These are phyloP conservation scores for Mycena filopes DNA, from an alignment of 768 basidiomycete genomes.

Conservation along the genomic window DNA sequence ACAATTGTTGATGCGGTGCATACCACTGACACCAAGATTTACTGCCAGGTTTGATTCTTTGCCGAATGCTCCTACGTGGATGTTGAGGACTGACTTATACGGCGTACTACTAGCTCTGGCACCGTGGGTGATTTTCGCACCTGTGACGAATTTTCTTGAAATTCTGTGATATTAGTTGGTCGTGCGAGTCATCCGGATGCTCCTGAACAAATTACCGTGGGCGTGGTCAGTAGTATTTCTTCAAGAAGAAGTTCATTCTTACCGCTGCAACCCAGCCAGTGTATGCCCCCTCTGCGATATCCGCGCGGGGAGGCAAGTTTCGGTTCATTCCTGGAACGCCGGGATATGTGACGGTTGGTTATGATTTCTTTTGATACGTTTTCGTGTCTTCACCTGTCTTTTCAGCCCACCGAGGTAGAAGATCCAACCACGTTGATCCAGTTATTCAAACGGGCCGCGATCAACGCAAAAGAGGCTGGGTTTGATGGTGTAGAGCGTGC, in stretches of 20 bases:
- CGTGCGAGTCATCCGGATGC: constrained; percentile 15
- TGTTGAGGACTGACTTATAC: constrained; percentile 9
- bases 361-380: too few species aligned
- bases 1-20: constrained; percentile 58
- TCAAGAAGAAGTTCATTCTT: neutral
- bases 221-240: constrained; percentile 46
- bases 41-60: constrained; percentile 28
- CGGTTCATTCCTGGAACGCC: constrained; percentile 39
- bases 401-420: constrained; percentile 39
- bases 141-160: too few species aligned
- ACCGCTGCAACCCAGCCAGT: constrained; percentile 47
- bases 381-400: neutral
- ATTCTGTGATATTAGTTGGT: constrained; percentile 7
- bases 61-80: neutral
- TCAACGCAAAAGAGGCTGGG: constrained; percentile 35
- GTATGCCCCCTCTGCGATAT: constrained; percentile 47
- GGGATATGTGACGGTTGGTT: constrained; percentile 36
- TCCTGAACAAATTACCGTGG: constrained; percentile 49
- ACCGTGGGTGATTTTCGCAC: neutral
- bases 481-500: constrained; percentile 16
- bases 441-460: constrained; percentile 44
- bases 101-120: constrained; percentile 5
- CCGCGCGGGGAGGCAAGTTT: constrained; percentile 39
- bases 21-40: constrained; percentile 54
- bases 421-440: constrained; percentile 43